Percentiles rank a stretch among this genome's conserved stretches.
phyloP scores from a whole-genome alignment of 805 yeast species.

The Saturnispora dispora region DNA sequence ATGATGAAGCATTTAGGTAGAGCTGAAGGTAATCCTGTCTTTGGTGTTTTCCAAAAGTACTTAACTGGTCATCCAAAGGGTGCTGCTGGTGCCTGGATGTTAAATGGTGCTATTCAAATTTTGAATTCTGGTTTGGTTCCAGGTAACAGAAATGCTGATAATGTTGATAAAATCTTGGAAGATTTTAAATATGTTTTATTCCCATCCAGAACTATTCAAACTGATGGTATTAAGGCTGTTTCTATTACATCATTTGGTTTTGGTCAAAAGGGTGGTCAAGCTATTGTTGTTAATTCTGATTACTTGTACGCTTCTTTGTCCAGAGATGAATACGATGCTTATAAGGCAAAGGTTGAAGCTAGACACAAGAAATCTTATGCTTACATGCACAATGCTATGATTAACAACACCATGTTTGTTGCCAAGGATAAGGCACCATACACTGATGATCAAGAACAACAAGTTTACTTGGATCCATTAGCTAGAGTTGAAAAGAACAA shows the following conservation, averaged over 20 bases:
- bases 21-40: conserved; percentile 93
- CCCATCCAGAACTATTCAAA: conserved; percentile 89
- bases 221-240: conserved; percentile 96
- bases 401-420: conserved; percentile 82
- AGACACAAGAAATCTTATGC: conserved; percentile 89
- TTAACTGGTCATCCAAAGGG: conserved; percentile 99
- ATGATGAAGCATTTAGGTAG: conserved; percentile 97
- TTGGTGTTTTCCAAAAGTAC: conserved; percentile 98
- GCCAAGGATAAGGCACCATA: conserved; percentile 94
- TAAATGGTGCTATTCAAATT: conserved; percentile 95
- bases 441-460: conserved; percentile 75
- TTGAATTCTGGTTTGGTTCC: conserved; percentile 85
- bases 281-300: conserved; percentile 84
- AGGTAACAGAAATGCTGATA: conserved; percentile 98
- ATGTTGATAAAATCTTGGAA: conserved; percentile 76
- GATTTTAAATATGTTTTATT: conserved; percentile 81
- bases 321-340: conserved; percentile 59
- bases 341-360: conserved; percentile 46
- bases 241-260: conserved; percentile 97
- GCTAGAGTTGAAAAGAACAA: conserved; percentile 49
- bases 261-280: conserved; percentile 99
- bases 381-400: conserved; percentile 91
- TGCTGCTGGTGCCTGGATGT: conserved; percentile 99
- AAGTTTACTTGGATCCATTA: conserved; percentile 92
- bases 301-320: conserved; percentile 81